These are phyloP conservation scores for Monosporascus sp. DNA, from an alignment of 2,329 filamentous ascomycete genomes.

Conservation along the genomic window DNA sequence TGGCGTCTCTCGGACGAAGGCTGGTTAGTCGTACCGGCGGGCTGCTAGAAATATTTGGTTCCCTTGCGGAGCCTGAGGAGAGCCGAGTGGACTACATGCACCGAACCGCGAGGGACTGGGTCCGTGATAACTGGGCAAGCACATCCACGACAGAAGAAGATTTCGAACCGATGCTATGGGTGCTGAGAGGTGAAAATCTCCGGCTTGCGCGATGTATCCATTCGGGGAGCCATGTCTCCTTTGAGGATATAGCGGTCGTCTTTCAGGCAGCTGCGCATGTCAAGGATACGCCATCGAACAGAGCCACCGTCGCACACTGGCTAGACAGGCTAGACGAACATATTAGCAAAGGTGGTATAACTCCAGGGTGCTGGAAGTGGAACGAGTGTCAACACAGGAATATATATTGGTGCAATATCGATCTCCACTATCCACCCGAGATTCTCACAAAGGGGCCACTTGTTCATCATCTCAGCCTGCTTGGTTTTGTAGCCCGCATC, in stretches of 20 bases:
- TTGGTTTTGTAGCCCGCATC: not conserved
- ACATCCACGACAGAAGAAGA: not conserved
- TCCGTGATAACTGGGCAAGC: not conserved
- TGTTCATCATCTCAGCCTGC: not conserved
- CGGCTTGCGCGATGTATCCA: not conserved
- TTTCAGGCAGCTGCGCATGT: not conserved
- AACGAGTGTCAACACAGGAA: not conserved
- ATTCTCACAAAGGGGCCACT: not conserved
- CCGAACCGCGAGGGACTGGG: conserved; percentile 10
- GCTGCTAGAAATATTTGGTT: conserved; percentile 2
- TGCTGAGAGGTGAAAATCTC: not conserved
- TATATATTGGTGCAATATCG: not conserved
- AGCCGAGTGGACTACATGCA: conserved; percentile 6
- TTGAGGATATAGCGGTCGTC: not conserved
- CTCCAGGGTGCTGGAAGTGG: too few species aligned
- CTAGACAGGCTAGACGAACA: not conserved
- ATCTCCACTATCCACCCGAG: not conserved
- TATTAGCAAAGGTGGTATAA: too few species aligned
- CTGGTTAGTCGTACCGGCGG: conserved; percentile 9
- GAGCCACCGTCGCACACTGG: not conserved
- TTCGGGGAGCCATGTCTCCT: not conserved
- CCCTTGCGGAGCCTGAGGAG: not conserved
- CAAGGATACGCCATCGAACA: not conserved
- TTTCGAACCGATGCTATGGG: conserved; percentile 1
- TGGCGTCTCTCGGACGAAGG: not conserved